These are phyloP conservation scores for Tuber indicum DNA, from an alignment of 495 filamentous ascomycete genomes.

Conservation along the genomic window DNA sequence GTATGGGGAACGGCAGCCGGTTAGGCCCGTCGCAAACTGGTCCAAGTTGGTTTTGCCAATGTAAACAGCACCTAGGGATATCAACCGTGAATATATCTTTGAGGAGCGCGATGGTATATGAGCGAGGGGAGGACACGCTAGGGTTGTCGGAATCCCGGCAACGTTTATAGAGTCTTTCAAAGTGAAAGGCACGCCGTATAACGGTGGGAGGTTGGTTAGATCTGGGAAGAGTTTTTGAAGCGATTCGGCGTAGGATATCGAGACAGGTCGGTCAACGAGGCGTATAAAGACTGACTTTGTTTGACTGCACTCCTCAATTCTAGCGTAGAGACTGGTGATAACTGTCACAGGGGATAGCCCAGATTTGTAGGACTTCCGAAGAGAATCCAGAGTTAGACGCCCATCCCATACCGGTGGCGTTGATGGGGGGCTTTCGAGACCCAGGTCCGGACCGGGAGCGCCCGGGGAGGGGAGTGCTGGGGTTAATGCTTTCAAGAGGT, in stretches of 20 bases:
- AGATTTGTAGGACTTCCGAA: conserved; percentile 44
- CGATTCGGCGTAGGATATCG: conserved; percentile 46
- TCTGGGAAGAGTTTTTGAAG: conserved; percentile 47
- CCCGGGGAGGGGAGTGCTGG: conserved; percentile 13
- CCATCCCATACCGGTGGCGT: conserved; percentile 46
- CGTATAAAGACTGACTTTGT: conserved; percentile 43
- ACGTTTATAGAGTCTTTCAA: conserved; percentile 62
- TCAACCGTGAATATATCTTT: conserved; percentile 43
- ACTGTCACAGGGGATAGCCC: conserved; percentile 48
- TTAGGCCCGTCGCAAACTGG: conserved; percentile 60
- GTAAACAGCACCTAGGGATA: conserved; percentile 53
- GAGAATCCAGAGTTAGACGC: conserved; percentile 41
- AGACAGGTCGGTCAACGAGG: conserved; percentile 34
- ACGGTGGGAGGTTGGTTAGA: conserved; percentile 48
- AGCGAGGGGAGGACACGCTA: conserved; percentile 52
- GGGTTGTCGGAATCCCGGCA: conserved; percentile 53
- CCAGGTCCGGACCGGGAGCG: neutral
- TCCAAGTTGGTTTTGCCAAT: conserved; percentile 65
- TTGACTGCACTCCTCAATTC: conserved; percentile 16
- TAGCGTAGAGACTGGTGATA: conserved; percentile 42
- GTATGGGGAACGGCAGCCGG: conserved; percentile 58
- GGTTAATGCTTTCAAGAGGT: conserved; percentile 39
- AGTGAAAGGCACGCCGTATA: conserved; percentile 60
- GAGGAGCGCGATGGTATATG: conserved; percentile 48
- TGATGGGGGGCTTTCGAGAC: conserved; percentile 37